Evolutionary conservation across 306 rosid species (phyloP).

Genomic region (Citrullus mucosospermus): DNA sequence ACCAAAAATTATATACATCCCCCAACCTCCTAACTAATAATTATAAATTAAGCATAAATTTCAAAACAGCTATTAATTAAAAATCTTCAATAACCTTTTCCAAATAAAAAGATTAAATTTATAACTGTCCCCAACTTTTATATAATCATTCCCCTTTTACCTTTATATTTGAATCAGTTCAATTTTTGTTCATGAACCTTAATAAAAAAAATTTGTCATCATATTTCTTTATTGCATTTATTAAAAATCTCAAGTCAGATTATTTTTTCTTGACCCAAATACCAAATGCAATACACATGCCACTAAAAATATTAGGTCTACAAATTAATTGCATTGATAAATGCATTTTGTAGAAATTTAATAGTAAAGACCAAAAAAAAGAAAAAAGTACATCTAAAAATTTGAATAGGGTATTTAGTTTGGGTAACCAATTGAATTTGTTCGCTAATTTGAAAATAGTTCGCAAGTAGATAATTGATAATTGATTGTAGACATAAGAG

Average conservation of each 20-base stretch:
- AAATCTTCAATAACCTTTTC: not conserved
- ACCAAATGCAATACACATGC: not conserved
- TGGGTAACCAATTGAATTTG: too few relatives aligned
- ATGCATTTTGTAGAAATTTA: not conserved
- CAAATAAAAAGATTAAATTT: not conserved
- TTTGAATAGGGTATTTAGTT: not conserved
- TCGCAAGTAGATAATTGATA: too few relatives aligned
- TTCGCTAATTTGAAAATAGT: too few relatives aligned
- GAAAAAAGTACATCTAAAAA: not conserved
- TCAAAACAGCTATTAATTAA: not conserved
- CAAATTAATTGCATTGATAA: not conserved
- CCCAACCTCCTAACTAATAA: conserved; percentile 2
- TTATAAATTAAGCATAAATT: not conserved
- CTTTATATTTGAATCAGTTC: not conserved
- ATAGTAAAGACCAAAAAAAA: not conserved
- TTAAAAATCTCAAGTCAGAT: not conserved
- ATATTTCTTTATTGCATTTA: not conserved
- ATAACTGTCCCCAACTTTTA: not conserved
- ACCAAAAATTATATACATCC: not conserved
- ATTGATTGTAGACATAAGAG: too few relatives aligned
- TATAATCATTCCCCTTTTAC: not conserved
- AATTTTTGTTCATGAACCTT: not conserved
- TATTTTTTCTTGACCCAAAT: not conserved
- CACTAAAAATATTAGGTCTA: not conserved
- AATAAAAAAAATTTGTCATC: not conserved